phyloP scores from a whole-genome alignment of 441 rosid genomes.

The Populus hybrid region DNA sequence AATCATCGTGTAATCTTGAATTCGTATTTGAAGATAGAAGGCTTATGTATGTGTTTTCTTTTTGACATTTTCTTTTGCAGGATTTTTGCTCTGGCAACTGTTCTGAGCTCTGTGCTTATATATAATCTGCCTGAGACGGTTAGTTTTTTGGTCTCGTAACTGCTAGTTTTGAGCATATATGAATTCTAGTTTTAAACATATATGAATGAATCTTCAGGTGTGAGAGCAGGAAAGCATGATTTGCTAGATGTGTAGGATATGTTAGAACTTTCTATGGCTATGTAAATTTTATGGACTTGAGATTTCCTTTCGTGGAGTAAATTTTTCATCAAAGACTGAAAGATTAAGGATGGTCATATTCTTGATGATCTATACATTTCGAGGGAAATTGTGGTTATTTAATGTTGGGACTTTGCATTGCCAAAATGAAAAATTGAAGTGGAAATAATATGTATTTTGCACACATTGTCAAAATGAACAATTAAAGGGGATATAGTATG shows the following conservation, averaged over 20 bases:
- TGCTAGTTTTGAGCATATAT: neutral
- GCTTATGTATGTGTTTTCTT: constrained; percentile 8
- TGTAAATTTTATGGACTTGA: neutral
- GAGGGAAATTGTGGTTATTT: neutral
- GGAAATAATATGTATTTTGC: no score
- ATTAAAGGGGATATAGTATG: neutral
- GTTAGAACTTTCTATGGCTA: neutral
- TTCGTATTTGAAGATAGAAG: constrained; percentile 7
- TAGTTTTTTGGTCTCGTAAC: constrained; percentile 33
- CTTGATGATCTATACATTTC: neutral
- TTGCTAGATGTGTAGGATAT: constrained; percentile 2
- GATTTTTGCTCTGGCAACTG: constrained; percentile 96
- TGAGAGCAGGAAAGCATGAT: neutral
- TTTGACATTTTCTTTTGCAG: constrained; percentile 43
- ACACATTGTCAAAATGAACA: no score
- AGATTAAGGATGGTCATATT: neutral
- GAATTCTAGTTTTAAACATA: neutral
- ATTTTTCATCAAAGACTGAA: constrained; percentile 3
- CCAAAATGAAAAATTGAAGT: neutral
- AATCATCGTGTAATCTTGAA: neutral
- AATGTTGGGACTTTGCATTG: neutral
- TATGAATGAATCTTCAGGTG: neutral
- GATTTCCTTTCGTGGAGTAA: neutral
- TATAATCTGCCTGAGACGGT: constrained; percentile 97
- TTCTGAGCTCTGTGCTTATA: constrained; percentile 90